Base-by-base conservation (phyloP, 306 rosid genomes). In the Quercus agrifolia region DNA sequence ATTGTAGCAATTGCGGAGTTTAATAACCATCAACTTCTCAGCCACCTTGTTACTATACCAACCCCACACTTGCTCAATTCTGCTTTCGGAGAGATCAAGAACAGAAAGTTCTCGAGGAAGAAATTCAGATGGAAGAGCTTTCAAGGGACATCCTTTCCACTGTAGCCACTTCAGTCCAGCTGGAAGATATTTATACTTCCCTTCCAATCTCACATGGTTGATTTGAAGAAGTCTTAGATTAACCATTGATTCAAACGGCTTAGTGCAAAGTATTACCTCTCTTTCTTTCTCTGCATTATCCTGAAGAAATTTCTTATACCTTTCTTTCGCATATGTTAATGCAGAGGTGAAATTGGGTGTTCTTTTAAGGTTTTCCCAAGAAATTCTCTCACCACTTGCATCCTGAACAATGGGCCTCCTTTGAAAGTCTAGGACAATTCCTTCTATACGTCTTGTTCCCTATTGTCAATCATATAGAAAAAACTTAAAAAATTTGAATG, bases 141-240 rank as follows among this genome's bases (percentile, higher is more conserved):
- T 86, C 59, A 79, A 69, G 58, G 91, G 89, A 76, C 97, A 90
- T 15, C 80, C 87, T 79, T 79, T 87, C 97, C 94, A 92, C 59
- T 92, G 89, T 61, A 92, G 79, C 94, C 94, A 92, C 83, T 79
- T 92, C 78, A 92, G 64, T 61, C 69, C 77, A 17, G 76, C 68
- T 5, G 97, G 92, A 30, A 92, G 84, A 28, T 1, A 75, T 57
- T 56, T 78, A 52, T 75, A 71, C 57, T 71, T 64, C 3, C 97
- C 94, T 79, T 83, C 75, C 81, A 90, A 66, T 59, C 80, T 77
- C 77, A 76, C 38, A 78, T 85, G n/a, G 80, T 90, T 88, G 44
- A 90, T 88, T 83, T 90, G 88, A 64, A 92, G 97, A 74, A 85
- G 73, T 75, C 87, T 77, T 71, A 90, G 77, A 17, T 76, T 81